Evolutionary conservation across 1,284 basidiomycete species (phyloP).

Genomic region (Rhodotorula mucilaginosa): DNA sequence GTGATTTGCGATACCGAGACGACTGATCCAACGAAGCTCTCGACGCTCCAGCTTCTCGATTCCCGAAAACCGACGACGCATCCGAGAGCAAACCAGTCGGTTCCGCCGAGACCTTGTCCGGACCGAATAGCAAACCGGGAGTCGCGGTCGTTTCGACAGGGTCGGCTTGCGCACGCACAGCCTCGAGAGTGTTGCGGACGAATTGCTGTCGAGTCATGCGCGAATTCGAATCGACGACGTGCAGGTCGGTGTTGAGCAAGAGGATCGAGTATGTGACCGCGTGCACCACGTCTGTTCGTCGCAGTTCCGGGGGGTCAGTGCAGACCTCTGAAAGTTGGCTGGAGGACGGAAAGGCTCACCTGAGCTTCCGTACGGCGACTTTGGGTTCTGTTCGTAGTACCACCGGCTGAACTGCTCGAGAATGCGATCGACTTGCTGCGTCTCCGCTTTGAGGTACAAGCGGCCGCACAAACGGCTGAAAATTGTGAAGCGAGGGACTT

Average conservation of each 20-base stretch:
- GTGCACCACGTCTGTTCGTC: slow-evolving; percentile 73
- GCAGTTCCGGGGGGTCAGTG: too few species aligned
- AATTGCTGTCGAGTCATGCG: slow-evolving; percentile 95
- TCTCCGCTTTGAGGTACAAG: slow-evolving; percentile 90
- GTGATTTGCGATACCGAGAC: neutral
- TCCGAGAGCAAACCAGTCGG: neutral
- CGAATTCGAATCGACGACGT: slow-evolving; percentile 82
- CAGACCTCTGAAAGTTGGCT: too few species aligned
- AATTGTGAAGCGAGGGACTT: neutral
- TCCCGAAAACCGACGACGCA: slow-evolving; percentile 6
- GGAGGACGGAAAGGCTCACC: slow-evolving; percentile 56
- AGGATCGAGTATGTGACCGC: slow-evolving; percentile 89
- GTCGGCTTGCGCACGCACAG: slow-evolving; percentile 66
- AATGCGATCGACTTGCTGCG: slow-evolving; percentile 96
- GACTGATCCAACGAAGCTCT: slow-evolving; percentile 6
- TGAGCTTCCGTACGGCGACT: slow-evolving; percentile 71
- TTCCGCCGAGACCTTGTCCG: neutral
- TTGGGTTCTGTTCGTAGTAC: slow-evolving; percentile 87
- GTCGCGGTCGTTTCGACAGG: neutral
- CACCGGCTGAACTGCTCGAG: slow-evolving; percentile 83
- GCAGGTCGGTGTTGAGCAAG: slow-evolving; percentile 93
- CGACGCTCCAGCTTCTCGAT: neutral
- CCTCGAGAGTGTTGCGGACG: slow-evolving; percentile 82
- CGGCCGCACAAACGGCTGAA: slow-evolving; percentile 79
- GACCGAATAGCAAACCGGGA: neutral